Base-by-base conservation (phyloP, 1,284 basidiomycete genomes). In the Tetrapyrgos nigripes region DNA sequence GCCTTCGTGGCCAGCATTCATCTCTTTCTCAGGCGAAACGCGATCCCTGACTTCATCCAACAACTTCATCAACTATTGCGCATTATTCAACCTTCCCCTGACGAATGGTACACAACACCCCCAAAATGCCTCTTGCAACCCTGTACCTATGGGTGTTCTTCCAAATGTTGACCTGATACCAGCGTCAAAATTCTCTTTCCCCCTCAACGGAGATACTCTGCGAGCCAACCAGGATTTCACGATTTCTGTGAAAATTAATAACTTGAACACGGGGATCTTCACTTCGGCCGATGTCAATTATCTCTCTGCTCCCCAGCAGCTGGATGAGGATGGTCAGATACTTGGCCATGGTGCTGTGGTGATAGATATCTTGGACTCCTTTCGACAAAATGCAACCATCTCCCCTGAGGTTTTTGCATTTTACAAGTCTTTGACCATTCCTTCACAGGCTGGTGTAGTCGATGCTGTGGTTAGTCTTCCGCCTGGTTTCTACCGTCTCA, bases 331-430 rank as follows among this genome's bases (percentile, higher is more conserved):
- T 26, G 82, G 80, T 58, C 63, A 68, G 37, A 71, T 79, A 62
- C 59, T 72, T 53, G 83, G 83, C 19, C 82, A 84, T 74, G 76
- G 76, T 46, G 83, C 85, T 70, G 70, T 83, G 66, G 76, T 79
- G 53, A 70, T 85, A 61, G 76, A 85, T 64, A 24, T 62, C 56
- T 68, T 85, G 61, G 58, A 66, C 46, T 73, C 74, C 31, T 64
- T 82, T 50, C 65, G 63, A 10, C 70, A 73, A 59, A 80, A 79
- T 10, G 65, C 64, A 2, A 64, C 75, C 24, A 70, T 73, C n/a
- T 73, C 83, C 68, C 78, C 83, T 6, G 8, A 19, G 70, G 65
- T 63, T 47, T 81, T 80, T 66, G 75, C 74, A 71, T 85, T 86
- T 80, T 49, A 27, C 26, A 80, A 81, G 68, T 4, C 14, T 4